These are phyloP conservation scores for Barnettozyma sp. DNA, from an alignment of 805 yeast species.

Conservation along the genomic window DNA sequence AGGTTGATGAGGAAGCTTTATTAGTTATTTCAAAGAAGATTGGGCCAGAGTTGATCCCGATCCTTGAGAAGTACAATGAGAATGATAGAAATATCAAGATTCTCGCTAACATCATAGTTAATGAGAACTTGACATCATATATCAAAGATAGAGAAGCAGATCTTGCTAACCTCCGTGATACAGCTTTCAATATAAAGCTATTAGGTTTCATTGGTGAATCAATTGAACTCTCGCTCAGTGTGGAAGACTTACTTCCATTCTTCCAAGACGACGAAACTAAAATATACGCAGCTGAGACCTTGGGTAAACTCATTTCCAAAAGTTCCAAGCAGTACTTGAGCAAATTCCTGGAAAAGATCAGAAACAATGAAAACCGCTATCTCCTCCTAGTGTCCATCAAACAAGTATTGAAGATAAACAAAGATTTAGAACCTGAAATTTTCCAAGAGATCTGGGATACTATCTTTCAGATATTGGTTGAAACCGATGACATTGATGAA, in stretches of 20 bases:
- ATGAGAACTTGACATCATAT: constrained; percentile 22
- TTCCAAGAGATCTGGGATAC: constrained; percentile 25
- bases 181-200: constrained; percentile 35
- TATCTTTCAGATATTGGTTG: constrained; percentile 13
- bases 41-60: constrained; percentile 23
- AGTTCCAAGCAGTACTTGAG: constrained; percentile 35
- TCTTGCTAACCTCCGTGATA: constrained; percentile 13
- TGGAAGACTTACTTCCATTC: constrained; percentile 32
- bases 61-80: constrained; percentile 16
- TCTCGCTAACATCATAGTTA: constrained; percentile 20
- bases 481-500: constrained; percentile 18
- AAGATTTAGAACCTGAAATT: constrained; percentile 19
- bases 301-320: constrained; percentile 42
- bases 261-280: constrained; percentile 33
- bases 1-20: constrained; percentile 24
- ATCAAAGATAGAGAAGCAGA: constrained; percentile 17
- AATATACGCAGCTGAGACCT: constrained; percentile 43
- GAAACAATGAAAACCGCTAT: constrained; percentile 18
- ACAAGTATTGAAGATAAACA: constrained; percentile 22
- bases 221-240: constrained; percentile 27
- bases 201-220: constrained; percentile 44
- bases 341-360: constrained; percentile 28
- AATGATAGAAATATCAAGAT: constrained; percentile 21
- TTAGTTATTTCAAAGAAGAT: constrained; percentile 21
- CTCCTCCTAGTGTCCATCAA: constrained; percentile 29